These are phyloP conservation scores for Crithidia brevicula DNA, from an alignment of 208 protist genomes.

Conservation along the genomic window DNA sequence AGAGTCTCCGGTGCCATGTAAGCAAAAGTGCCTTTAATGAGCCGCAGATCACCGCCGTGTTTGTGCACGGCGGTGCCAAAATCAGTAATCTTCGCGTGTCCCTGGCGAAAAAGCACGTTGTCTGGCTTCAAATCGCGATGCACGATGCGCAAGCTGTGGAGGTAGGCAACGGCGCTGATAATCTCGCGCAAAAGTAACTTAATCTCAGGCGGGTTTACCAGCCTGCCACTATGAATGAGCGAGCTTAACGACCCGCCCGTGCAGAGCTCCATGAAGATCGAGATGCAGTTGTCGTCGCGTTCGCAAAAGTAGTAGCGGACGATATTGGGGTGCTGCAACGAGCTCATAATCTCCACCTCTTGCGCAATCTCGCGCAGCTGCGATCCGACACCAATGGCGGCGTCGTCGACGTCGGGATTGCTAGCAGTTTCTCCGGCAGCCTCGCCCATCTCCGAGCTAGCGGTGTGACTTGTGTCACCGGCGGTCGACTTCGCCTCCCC, in stretches of 20 bases:
- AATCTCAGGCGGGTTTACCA: constrained; percentile 49
- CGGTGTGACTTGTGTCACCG: neutral
- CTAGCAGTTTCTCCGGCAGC: neutral
- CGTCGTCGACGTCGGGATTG: constrained; percentile 23
- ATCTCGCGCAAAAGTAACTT: constrained; percentile 70
- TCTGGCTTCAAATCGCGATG: constrained; percentile 90
- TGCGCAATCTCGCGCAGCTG: constrained; percentile 80
- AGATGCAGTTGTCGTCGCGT: constrained; percentile 80
- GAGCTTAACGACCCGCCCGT: constrained; percentile 69
- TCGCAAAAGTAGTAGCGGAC: constrained; percentile 85
- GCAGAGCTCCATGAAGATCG: constrained; percentile 92
- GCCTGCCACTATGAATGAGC: constrained; percentile 53
- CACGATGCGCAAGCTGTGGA: constrained; percentile 80
- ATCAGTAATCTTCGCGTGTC: constrained; percentile 74
- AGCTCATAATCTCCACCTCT: constrained; percentile 87
- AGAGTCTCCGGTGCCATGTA: constrained; percentile 95
- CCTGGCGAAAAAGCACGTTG: constrained; percentile 82
- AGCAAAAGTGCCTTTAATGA: constrained; percentile 79
- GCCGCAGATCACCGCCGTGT: constrained; percentile 40
- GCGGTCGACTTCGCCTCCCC: neutral
- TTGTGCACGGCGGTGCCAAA: constrained; percentile 84
- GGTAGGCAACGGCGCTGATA: constrained; percentile 68
- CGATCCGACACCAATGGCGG: constrained; percentile 20
- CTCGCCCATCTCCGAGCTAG: neutral
- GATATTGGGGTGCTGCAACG: constrained; percentile 82